Evolutionary conservation across 2,329 filamentous ascomycete species (phyloP).

Genomic region (Neonectria coccinea): DNA sequence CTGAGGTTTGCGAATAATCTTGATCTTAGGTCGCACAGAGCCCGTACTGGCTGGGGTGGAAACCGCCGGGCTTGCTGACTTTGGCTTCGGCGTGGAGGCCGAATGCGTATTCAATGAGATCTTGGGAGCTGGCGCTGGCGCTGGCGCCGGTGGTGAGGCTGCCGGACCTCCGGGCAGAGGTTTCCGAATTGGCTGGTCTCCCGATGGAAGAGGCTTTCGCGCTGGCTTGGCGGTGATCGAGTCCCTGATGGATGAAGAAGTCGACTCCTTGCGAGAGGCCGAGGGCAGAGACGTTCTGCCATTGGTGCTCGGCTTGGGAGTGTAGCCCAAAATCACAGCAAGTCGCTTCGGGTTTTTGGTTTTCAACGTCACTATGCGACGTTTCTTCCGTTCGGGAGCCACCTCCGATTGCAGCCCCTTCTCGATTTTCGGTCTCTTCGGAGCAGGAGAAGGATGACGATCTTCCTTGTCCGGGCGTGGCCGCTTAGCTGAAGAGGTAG

Average conservation of each 20-base stretch:
- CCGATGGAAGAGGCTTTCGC: conserved; percentile 52
- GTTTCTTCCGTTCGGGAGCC: conserved; percentile 46
- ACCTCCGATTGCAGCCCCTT: conserved; percentile 40
- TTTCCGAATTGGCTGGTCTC: conserved; percentile 45
- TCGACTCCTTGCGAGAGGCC: conserved; percentile 43
- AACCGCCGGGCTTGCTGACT: conserved; percentile 41
- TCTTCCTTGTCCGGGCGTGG: conserved; percentile 54
- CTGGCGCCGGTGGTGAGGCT: conserved; percentile 39
- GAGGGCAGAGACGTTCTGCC: conserved; percentile 51
- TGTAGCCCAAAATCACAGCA: conserved; percentile 50
- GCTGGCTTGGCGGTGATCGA: conserved; percentile 50
- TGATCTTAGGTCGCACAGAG: conserved; percentile 51
- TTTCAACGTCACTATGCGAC: conserved; percentile 53
- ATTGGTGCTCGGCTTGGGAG: conserved; percentile 35
- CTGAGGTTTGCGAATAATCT: conserved; percentile 53
- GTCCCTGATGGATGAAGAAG: conserved; percentile 44
- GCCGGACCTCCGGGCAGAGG: conserved; percentile 49
- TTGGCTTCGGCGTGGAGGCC: conserved; percentile 38
- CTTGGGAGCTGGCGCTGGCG: conserved; percentile 43
- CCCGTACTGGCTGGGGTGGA: conserved; percentile 41
- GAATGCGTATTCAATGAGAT: conserved; percentile 41
- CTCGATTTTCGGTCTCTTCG: conserved; percentile 56
- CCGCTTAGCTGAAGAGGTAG: conserved; percentile 48
- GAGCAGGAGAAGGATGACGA: conserved; percentile 46
- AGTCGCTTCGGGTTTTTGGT: conserved; percentile 51